phyloP scores from a whole-genome alignment of 1,139 yeast species.

The Magnusiomyces suaveolens region DNA sequence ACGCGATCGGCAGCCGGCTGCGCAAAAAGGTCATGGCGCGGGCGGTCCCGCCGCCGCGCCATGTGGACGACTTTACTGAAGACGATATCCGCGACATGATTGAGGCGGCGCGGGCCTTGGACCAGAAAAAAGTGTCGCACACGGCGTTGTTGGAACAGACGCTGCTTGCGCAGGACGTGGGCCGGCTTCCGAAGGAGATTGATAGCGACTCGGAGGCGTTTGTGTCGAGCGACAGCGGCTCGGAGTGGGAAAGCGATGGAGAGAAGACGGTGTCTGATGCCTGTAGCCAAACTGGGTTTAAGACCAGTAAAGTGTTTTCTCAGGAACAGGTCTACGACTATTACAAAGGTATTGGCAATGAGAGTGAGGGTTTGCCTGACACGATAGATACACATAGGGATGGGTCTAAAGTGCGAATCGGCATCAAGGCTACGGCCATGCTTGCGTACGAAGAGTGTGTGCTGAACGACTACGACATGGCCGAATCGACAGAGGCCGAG shows the following conservation, averaged over 20 bases:
- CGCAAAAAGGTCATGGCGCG: conserved; percentile 1
- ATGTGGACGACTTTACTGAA: conserved; percentile 2
- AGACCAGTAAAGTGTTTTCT: no score
- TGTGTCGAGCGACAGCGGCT: neutral
- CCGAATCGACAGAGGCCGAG: neutral
- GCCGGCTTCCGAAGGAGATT: neutral
- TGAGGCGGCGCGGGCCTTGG: neutral
- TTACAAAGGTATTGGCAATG: neutral
- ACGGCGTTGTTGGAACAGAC: conserved; percentile 1
- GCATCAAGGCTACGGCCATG: neutral
- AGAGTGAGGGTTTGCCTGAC: no score
- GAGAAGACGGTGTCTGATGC: neutral
- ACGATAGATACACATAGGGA: neutral
- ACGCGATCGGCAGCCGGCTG: neutral
- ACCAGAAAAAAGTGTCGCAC: neutral
- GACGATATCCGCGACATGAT: conserved; percentile 3
- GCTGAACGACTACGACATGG: neutral
- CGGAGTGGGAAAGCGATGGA: neutral
- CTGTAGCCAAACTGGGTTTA: neutral
- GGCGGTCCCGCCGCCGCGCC: neutral
- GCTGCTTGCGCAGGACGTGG: neutral
- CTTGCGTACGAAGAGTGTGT: conserved; percentile 1
- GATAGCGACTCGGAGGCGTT: neutral
- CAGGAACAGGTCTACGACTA: neutral
- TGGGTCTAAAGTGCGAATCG: neutral